A percentile compares a stretch with the other conserved stretches of the same genome.
These are phyloP conservation scores for Stereocaulon alpinum DNA, from an alignment of 495 filamentous ascomycete genomes.

Conservation along the genomic window DNA sequence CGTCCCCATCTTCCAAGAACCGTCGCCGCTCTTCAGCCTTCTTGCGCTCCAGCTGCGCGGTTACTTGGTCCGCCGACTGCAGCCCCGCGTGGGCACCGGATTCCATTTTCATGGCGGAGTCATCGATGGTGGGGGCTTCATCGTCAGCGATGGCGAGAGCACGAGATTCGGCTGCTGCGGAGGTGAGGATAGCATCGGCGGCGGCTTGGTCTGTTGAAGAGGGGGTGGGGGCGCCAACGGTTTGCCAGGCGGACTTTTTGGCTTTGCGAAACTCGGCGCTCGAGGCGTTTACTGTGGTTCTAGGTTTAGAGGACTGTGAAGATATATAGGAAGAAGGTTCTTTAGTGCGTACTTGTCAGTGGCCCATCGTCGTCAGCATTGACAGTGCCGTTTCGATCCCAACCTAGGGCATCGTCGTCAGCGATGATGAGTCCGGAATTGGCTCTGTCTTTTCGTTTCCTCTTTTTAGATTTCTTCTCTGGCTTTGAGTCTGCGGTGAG, in stretches of 20 bases:
- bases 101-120: conserved; percentile 49
- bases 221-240: conserved; percentile 45
- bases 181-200: conserved; percentile 76
- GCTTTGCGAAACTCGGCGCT: conserved; percentile 64
- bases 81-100: conserved; percentile 78
- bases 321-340: not conserved
- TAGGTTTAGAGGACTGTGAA: conserved; percentile 11
- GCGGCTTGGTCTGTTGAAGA: conserved; percentile 45
- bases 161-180: conserved; percentile 54
- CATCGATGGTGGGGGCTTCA: conserved; percentile 33
- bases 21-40: conserved; percentile 31
- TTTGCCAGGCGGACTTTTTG: conserved; percentile 73
- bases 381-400: conserved; percentile 37
- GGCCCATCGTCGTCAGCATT: conserved; percentile 38
- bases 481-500: conserved; percentile 68
- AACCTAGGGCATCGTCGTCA: conserved; percentile 78
- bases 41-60: conserved; percentile 52
- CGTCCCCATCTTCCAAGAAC: conserved; percentile 15
- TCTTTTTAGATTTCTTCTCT: conserved; percentile 74
- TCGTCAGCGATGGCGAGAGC: conserved; percentile 37
- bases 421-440: conserved; percentile 67
- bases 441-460: conserved; percentile 47
- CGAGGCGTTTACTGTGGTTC: conserved; percentile 36
- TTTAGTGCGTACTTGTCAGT: conserved; percentile 23
- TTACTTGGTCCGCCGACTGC: conserved; percentile 70